phyloP scores from a whole-genome alignment of 768 basidiomycete genomes.

The Mrakia frigida region DNA sequence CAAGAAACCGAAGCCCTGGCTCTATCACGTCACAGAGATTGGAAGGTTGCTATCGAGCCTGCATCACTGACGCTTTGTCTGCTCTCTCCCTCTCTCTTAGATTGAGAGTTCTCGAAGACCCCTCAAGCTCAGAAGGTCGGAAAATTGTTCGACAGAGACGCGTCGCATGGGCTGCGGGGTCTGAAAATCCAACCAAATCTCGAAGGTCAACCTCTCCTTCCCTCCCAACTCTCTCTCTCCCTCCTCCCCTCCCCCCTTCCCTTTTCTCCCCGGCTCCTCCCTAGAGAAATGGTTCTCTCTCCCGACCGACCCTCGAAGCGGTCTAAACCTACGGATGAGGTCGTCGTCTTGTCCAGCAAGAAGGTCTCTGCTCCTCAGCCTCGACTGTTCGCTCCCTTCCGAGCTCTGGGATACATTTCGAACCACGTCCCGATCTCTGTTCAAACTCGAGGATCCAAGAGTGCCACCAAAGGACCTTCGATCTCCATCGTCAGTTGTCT shows the following conservation, averaged over 20 bases:
- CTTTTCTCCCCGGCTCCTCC: neutral
- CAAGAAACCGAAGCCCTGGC: too few relatives aligned
- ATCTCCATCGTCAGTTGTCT: constrained; percentile 81
- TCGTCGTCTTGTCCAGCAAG: neutral
- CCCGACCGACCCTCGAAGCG: constrained; percentile 22
- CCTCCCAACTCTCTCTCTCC: neutral
- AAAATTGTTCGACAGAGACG: too few relatives aligned
- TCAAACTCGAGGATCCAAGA: constrained; percentile 78
- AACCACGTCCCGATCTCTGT: constrained; percentile 84
- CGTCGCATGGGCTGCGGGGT: too few relatives aligned
- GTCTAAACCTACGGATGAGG: constrained; percentile 18
- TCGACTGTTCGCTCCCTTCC: constrained; percentile 79
- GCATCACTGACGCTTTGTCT: too few relatives aligned
- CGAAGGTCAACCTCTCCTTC: neutral
- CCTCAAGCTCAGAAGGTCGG: too few relatives aligned
- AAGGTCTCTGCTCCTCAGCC: constrained; percentile 18
- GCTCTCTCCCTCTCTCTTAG: too few relatives aligned
- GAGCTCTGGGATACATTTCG: constrained; percentile 89
- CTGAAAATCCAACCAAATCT: too few relatives aligned
- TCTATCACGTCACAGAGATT: too few relatives aligned
- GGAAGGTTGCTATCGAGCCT: too few relatives aligned
- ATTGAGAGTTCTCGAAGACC: too few relatives aligned
- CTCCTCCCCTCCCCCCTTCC: neutral
- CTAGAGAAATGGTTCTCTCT: neutral
- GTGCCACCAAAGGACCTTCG: constrained; percentile 73